phyloP scores from a whole-genome alignment of 1,284 basidiomycete genomes.

The Wallemia ichthyophaga region DNA sequence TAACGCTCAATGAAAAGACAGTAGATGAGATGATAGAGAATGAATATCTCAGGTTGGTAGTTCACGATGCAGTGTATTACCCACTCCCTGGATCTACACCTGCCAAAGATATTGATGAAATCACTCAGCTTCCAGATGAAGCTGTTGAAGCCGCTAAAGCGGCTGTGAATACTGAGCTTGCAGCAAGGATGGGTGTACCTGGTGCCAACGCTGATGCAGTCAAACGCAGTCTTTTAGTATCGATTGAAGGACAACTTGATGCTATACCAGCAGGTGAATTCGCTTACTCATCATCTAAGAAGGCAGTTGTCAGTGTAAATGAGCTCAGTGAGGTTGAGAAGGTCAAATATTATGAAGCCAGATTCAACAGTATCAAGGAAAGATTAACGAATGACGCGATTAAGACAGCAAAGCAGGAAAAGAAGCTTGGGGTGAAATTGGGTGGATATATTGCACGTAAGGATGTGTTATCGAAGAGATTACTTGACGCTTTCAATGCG shows the following conservation, averaged over 20 bases:
- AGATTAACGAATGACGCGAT: slow-evolving; percentile 51
- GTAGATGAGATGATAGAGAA: slow-evolving; percentile 35
- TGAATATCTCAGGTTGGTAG: slow-evolving; percentile 49
- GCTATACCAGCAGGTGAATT: slow-evolving; percentile 22
- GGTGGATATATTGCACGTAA: slow-evolving; percentile 71
- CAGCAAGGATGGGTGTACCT: slow-evolving; percentile 47
- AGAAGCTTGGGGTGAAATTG: slow-evolving; percentile 57
- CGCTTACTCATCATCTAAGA: slow-evolving; percentile 27
- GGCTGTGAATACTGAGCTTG: slow-evolving; percentile 51
- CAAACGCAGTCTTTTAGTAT: slow-evolving; percentile 33
- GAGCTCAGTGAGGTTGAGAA: slow-evolving; percentile 28
- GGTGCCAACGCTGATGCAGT: slow-evolving; percentile 48
- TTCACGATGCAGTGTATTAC: slow-evolving; percentile 63
- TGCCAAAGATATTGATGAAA: slow-evolving; percentile 43
- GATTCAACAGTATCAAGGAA: slow-evolving; percentile 35
- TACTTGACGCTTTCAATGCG: slow-evolving; percentile 36
- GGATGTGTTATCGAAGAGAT: slow-evolving; percentile 31
- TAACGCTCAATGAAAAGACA: slow-evolving; percentile 17
- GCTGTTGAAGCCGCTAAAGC: slow-evolving; percentile 38
- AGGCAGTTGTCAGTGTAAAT: slow-evolving; percentile 35
- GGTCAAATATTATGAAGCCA: slow-evolving; percentile 29
- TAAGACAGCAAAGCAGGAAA: slow-evolving; percentile 61
- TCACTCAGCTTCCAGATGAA: slow-evolving; percentile 47
- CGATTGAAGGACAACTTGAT: slow-evolving; percentile 28
- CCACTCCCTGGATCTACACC: slow-evolving; percentile 66